phyloP scores from a whole-genome alignment of 192 early-diverging fungal species.

The Cetraspora pellucida region DNA sequence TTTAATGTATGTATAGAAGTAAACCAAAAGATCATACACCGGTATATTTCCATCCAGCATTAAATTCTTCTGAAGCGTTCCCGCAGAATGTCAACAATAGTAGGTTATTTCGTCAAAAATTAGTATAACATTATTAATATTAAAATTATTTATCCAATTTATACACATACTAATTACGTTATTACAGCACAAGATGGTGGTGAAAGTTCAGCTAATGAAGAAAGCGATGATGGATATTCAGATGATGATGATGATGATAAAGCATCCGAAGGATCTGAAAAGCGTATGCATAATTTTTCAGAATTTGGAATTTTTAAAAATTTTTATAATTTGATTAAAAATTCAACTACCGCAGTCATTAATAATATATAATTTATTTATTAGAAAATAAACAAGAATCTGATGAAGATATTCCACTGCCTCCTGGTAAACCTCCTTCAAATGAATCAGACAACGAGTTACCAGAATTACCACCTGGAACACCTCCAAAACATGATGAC shows the following conservation, averaged over 20 bases:
- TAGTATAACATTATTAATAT: not conserved
- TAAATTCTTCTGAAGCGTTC: conserved; percentile 31
- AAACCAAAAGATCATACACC: conserved; percentile 6
- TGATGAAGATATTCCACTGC: conserved; percentile 34
- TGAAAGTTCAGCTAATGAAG: not conserved
- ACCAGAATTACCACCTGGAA: conserved; percentile 31
- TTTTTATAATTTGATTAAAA: not conserved
- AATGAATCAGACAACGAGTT: conserved; percentile 23
- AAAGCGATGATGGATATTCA: not conserved
- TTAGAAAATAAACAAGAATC: conserved; percentile 19
- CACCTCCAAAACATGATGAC: conserved; percentile 19
- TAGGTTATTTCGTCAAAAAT: not conserved
- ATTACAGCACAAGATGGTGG: not conserved
- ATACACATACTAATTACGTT: not conserved
- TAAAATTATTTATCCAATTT: not conserved
- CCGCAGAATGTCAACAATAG: not conserved
- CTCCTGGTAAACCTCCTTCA: conserved; percentile 16
- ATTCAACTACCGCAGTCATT: not conserved
- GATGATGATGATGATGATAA: conserved; percentile 17
- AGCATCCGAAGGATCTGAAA: not conserved
- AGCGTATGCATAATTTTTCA: not conserved
- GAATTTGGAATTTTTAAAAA: no score
- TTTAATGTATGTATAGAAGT: no score
- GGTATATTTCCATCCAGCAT: conserved; percentile 27
- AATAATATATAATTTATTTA: not conserved